Conservation (phyloP, 441 rosid genomes). For the Gossypium trilobum region DNA sequence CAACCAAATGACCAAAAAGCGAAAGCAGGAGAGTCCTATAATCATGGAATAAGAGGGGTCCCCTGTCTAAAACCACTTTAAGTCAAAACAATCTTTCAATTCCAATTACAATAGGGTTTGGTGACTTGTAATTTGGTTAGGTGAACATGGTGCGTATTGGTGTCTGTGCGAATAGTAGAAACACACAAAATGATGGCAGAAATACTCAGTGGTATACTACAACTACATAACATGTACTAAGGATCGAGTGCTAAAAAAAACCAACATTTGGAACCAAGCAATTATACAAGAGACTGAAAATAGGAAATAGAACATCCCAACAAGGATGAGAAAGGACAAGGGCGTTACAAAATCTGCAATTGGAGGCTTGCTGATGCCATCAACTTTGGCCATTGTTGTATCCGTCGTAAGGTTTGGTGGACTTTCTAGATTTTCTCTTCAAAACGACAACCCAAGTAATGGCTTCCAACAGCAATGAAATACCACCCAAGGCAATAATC, state of each 20-base stretch:
- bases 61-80: neutral
- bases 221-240: conserved; percentile 2
- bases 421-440: conserved; percentile 39
- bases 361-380: conserved; percentile 16
- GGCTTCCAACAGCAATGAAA: conserved; percentile 42
- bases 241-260: neutral
- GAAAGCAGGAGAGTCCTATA: neutral
- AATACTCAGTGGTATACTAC: conserved; percentile 8
- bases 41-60: neutral
- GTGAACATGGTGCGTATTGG: neutral
- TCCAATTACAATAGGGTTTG: neutral
- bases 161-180: neutral
- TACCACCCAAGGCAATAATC: conserved; percentile 32
- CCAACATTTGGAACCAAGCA: conserved; percentile 3
- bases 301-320: neutral
- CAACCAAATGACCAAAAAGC: neutral
- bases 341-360: conserved; percentile 12
- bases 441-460: conserved; percentile 47
- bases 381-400: conserved; percentile 32
- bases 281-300: conserved; percentile 12
- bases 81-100: conserved; percentile 7
- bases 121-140: neutral
- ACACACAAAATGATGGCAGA: neutral
- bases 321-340: neutral
- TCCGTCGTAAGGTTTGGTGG: conserved; percentile 46